Conservation (phyloP, 2,329 filamentous ascomycete genomes). For the Venturia nashicola region DNA sequence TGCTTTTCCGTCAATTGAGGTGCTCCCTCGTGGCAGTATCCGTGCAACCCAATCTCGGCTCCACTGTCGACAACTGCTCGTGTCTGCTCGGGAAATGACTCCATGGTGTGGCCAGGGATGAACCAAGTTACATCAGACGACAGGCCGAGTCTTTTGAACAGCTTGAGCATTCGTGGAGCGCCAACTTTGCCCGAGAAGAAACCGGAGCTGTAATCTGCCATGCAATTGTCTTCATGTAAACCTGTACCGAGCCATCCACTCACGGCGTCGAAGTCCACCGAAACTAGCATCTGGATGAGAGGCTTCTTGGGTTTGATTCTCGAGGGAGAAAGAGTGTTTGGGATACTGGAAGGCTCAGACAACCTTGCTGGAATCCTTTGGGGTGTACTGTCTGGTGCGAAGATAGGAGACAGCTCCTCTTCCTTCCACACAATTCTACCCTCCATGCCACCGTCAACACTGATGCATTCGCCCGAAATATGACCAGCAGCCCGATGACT, state of each 20-base stretch:
- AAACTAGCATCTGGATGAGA: constrained; percentile 26
- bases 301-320: not conserved
- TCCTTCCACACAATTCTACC: constrained; percentile 34
- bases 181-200: constrained; percentile 46
- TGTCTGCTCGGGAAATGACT: constrained; percentile 43
- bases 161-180: constrained; percentile 40
- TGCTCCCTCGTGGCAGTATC: constrained; percentile 37
- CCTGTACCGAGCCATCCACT: constrained; percentile 49
- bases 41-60: constrained; percentile 40
- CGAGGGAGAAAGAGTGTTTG: not conserved
- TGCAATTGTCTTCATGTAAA: constrained; percentile 37
- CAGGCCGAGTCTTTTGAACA: constrained; percentile 40
- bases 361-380: not conserved
- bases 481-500: constrained; percentile 40
- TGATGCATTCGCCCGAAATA: constrained; percentile 41
- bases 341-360: not conserved
- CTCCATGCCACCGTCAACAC: constrained; percentile 40
- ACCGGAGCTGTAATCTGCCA: constrained; percentile 43
- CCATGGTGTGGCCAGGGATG: constrained; percentile 46
- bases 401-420: not conserved
- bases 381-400: not conserved
- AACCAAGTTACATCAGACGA: constrained; percentile 46
- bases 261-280: constrained; percentile 45
- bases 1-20: constrained; percentile 35
- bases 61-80: constrained; percentile 39